These are phyloP conservation scores for Nymphaea thermarum DNA, from an alignment of 164 flowering plant species.

Conservation along the genomic window DNA sequence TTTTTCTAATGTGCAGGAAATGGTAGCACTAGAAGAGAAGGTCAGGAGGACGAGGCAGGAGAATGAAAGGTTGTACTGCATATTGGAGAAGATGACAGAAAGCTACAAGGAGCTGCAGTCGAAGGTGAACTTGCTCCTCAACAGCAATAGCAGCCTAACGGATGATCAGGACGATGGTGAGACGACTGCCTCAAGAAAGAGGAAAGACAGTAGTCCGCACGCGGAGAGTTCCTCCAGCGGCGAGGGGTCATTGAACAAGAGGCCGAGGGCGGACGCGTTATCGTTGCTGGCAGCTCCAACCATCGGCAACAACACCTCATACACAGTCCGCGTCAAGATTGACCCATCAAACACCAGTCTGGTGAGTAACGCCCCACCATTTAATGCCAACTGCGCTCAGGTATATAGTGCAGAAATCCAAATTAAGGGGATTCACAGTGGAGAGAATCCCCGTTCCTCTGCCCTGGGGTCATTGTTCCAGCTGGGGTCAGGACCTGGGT, in stretches of 20 bases:
- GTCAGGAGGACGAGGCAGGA: constrained; percentile 24
- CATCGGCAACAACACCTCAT: constrained; percentile 20
- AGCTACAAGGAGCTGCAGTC: constrained; percentile 28
- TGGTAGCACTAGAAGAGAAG: constrained; percentile 14
- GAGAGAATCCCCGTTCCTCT: too few species aligned
- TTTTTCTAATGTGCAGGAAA: neutral
- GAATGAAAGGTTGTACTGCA: constrained; percentile 36
- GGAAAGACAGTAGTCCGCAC: constrained; percentile 6
- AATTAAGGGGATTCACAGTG: too few species aligned
- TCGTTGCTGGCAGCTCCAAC: constrained; percentile 7
- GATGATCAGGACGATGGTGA: constrained; percentile 18
- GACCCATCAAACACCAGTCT: constrained; percentile 48
- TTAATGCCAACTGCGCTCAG: neutral
- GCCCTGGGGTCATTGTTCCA: neutral
- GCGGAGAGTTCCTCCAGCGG: constrained; percentile 35
- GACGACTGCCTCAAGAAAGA: constrained; percentile 8
- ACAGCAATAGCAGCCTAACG: too few species aligned
- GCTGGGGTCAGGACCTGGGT: neutral
- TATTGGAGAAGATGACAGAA: constrained; percentile 20
- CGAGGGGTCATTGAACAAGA: constrained; percentile 13
- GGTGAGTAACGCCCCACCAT: constrained; percentile 24
- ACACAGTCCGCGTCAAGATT: constrained; percentile 17
- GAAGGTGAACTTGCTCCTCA: constrained; percentile 13
- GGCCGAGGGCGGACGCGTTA: neutral
- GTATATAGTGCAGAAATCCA: too few species aligned